Evolutionary conservation across 169 alveolate species (phyloP).

Genomic region (Neospora caninum): DNA sequence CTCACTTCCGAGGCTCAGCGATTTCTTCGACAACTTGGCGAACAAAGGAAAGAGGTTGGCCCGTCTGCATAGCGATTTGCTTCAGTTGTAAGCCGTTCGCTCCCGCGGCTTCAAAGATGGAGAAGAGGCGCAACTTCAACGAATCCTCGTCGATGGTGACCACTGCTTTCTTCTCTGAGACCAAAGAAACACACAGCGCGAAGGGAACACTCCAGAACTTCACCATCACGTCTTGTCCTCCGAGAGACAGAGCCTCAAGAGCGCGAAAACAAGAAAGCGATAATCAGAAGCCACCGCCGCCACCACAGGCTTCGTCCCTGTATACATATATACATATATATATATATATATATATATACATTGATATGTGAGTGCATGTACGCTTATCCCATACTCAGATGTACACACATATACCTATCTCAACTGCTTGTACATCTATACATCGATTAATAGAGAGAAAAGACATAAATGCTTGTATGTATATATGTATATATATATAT

Average conservation of each 20-base stretch:
- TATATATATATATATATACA: too few relatives aligned
- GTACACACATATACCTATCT: too few relatives aligned
- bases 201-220: background rate
- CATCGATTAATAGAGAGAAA: too few relatives aligned
- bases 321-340: background rate
- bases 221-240: background rate
- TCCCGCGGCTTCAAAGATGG: constrained; percentile 53
- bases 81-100: constrained; percentile 66
- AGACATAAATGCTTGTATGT: background rate
- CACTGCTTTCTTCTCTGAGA: constrained; percentile 48
- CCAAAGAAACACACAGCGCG: background rate
- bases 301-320: background rate
- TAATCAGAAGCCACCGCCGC: background rate
- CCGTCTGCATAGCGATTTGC: constrained; percentile 62
- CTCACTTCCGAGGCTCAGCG: constrained; percentile 69
- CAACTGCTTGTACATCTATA: too few relatives aligned
- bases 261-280: background rate
- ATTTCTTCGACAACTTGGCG: constrained; percentile 62
- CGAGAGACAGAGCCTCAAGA: too few relatives aligned
- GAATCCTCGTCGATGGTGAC: constrained; percentile 61
- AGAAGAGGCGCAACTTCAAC: constrained; percentile 68
- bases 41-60: constrained; percentile 61
- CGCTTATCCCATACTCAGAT: too few relatives aligned
- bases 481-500: background rate
- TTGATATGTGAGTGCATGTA: background rate